A percentile compares a stretch with the other conserved stretches of the same genome.
Evolutionary conservation across 23 red algal genomes (phyloP).

Genomic region (Gracilaria domingensis): DNA sequence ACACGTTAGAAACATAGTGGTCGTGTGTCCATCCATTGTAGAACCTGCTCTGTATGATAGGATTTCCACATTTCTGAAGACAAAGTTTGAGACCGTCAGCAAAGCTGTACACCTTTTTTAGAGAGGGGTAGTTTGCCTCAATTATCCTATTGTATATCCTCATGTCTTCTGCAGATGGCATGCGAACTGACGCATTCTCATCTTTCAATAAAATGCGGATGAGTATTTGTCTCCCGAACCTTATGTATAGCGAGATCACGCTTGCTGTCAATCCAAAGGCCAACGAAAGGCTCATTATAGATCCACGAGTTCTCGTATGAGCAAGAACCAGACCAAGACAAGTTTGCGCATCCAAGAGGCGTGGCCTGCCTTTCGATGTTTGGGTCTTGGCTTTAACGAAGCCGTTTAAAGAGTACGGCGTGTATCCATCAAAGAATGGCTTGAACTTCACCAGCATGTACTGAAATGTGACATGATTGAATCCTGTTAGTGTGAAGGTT

Average conservation of each 20-base stretch:
- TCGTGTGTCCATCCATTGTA: slow-evolving; percentile 43
- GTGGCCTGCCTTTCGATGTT: too few relatives aligned
- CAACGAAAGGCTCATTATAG: slow-evolving; percentile 16
- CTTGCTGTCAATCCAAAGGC: not conserved
- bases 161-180: slow-evolving; percentile 2
- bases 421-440: too few relatives aligned
- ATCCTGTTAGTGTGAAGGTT: too few relatives aligned
- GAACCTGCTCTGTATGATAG: slow-evolving; percentile 30
- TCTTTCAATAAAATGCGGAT: not conserved
- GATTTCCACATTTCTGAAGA: slow-evolving; percentile 7
- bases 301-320: slow-evolving; percentile 7
- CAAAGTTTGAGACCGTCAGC: slow-evolving; percentile 52
- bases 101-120: slow-evolving; percentile 29
- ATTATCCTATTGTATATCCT: not conserved
- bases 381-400: too few relatives aligned
- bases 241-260: slow-evolving; percentile 36
- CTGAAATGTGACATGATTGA: too few relatives aligned
- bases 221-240: slow-evolving; percentile 9
- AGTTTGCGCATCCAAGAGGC: too few relatives aligned
- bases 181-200: not conserved
- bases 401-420: too few relatives aligned
- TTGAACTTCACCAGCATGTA: too few relatives aligned
- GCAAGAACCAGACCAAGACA: not conserved
- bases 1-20: slow-evolving; percentile 33
- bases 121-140: not conserved